phyloP scores from a whole-genome alignment of 768 basidiomycete species.

The Leucocoprinus leucothites region DNA sequence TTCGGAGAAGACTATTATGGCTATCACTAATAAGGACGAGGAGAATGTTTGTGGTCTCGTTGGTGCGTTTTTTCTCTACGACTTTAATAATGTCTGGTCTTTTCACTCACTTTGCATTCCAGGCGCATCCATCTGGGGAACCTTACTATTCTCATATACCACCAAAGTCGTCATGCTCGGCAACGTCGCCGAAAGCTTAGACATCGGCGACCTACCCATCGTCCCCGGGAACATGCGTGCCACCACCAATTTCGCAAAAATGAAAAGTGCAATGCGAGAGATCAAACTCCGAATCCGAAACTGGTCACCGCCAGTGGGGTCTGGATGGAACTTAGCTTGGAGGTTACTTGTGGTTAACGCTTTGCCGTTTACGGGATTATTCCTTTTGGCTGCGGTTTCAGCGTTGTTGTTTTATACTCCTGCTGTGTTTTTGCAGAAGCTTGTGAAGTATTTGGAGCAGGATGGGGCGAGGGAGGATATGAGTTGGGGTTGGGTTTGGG shows the following conservation, averaged over 20 bases:
- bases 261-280: conserved; percentile 55
- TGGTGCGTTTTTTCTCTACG: conserved; percentile 32
- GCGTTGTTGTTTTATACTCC: conserved; percentile 69
- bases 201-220: conserved; percentile 87
- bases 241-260: conserved; percentile 56
- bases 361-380: conserved; percentile 34
- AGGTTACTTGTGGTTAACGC: conserved; percentile 59
- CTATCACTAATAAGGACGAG: conserved; percentile 56
- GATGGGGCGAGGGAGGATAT: conserved; percentile 53
- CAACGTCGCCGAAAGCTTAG: conserved; percentile 65
- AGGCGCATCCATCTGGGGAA: conserved; percentile 58
- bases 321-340: conserved; percentile 63
- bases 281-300: conserved; percentile 48
- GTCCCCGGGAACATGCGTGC: conserved; percentile 72
- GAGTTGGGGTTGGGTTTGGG: conserved; percentile 74
- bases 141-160: conserved; percentile 82
- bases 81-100: not conserved
- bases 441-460: conserved; percentile 64
- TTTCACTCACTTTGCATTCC: not conserved
- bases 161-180: conserved; percentile 87
- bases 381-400: conserved; percentile 48
- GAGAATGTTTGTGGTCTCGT: conserved; percentile 74
- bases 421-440: conserved; percentile 56
- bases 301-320: conserved; percentile 60
- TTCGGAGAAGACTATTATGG: conserved; percentile 61